Conservation (phyloP, 225 moss, liverwort and hornwort genomes). For the Marchantia paleacea region DNA sequence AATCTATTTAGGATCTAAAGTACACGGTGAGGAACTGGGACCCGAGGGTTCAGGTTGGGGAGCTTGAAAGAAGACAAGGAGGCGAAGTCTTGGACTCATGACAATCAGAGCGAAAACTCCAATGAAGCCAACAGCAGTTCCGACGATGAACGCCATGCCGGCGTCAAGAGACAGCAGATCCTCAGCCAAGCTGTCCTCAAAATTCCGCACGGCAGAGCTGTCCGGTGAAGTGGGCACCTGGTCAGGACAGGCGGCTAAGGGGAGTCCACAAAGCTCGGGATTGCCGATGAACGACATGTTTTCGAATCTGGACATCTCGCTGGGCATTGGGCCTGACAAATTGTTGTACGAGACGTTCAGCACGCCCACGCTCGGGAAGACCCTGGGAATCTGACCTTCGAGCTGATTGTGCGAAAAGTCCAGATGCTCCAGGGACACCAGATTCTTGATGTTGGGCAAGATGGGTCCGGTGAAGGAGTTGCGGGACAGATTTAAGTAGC, state of each 20-base stretch:
- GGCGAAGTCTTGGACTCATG: neutral
- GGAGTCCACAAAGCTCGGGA: neutral
- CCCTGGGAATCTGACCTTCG: neutral
- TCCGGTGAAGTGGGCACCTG: neutral
- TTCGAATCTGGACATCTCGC: neutral
- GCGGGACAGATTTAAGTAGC: neutral
- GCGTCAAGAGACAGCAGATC: neutral
- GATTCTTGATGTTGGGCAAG: neutral
- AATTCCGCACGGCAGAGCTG: too few relatives aligned
- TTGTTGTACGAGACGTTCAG: neutral
- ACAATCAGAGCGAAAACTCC: neutral
- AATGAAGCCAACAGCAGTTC: neutral
- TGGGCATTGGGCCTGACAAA: neutral
- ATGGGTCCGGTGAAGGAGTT: constrained; percentile 7
- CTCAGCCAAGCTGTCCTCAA: neutral
- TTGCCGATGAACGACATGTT: neutral
- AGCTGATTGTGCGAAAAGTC: constrained; percentile 9
- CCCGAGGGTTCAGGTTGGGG: too few relatives aligned
- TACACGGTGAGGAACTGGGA: too few relatives aligned
- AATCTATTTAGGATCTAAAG: too few relatives aligned
- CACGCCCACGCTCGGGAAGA: neutral
- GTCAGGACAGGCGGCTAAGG: neutral
- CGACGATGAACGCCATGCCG: neutral
- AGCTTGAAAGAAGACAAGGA: neutral
- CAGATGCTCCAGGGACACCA: neutral